Conservation (phyloP, 2,329 filamentous ascomycete genomes). For the Trichophyton rubrum region DNA sequence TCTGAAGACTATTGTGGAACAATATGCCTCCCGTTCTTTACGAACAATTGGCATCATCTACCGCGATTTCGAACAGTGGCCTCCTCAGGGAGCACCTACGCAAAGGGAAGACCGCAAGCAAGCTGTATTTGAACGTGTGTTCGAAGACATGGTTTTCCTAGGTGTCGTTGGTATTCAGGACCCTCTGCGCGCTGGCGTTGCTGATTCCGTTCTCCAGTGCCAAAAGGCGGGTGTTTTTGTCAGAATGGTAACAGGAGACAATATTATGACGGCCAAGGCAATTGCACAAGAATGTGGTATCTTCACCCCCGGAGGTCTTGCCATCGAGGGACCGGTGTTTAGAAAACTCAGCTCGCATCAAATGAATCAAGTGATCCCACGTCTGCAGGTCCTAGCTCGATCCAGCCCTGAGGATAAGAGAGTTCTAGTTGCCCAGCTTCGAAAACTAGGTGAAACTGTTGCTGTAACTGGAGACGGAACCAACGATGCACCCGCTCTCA, state of each 20-base stretch:
- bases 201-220: conserved; percentile 54
- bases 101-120: conserved; percentile 50
- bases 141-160: conserved; percentile 60
- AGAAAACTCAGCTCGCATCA: conserved; percentile 47
- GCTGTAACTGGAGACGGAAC: conserved; percentile 54
- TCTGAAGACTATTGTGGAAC: conserved; percentile 26
- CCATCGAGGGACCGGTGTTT: conserved; percentile 59
- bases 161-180: conserved; percentile 64
- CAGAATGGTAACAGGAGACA: conserved; percentile 64
- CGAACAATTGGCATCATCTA: conserved; percentile 65
- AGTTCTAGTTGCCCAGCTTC: conserved; percentile 49
- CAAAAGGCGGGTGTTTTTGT: conserved; percentile 57
- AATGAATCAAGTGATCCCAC: conserved; percentile 47
- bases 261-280: conserved; percentile 57
- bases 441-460: conserved; percentile 49
- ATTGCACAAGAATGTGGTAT: conserved; percentile 66
- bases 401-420: conserved; percentile 57
- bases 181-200: conserved; percentile 55
- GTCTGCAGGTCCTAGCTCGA: conserved; percentile 51
- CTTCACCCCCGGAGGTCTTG: conserved; percentile 43
- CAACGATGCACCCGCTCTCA: conserved; percentile 54
- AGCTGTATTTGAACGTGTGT: conserved; percentile 54
- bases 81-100: conserved; percentile 43
- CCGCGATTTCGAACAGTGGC: conserved; percentile 58
- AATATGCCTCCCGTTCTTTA: conserved; percentile 46